Evolutionary conservation across 1,139 yeast species (phyloP).

Genomic region (Scheffersomyces quercinus): DNA sequence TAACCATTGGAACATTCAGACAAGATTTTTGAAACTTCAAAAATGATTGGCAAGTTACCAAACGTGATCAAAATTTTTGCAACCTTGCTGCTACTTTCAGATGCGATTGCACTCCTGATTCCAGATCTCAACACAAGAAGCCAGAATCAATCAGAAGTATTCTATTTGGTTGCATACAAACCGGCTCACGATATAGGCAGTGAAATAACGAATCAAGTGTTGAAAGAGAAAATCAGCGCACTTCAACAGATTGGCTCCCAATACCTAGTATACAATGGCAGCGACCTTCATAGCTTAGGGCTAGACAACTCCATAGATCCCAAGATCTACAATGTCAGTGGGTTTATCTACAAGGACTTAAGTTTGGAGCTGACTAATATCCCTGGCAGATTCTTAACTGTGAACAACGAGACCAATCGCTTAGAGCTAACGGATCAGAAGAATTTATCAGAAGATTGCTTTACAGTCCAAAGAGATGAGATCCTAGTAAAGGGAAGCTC

Average conservation of each 20-base stretch:
- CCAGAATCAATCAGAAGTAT: background rate
- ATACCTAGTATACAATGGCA: background rate
- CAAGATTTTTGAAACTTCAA: no score
- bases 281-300: background rate
- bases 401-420: background rate
- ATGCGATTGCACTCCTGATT: no score
- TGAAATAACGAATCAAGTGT: background rate
- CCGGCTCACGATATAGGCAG: background rate
- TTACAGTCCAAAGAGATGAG: background rate
- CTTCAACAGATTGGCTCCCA: background rate
- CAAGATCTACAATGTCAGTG: background rate
- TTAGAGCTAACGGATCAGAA: background rate
- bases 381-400: background rate
- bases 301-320: background rate
- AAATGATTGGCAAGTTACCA: no score
- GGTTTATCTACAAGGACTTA: background rate
- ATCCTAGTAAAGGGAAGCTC: background rate
- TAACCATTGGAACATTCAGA: no score
- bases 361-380: background rate
- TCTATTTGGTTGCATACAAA: background rate
- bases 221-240: background rate
- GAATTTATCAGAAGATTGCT: background rate
- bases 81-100: no score
- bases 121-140: no score
- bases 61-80: no score